Percentiles rank a stretch among this genome's conserved stretches.
These are phyloP conservation scores for Pythium vanterpoolii DNA, from an alignment of 352 stramenopile species.

Conservation along the genomic window DNA sequence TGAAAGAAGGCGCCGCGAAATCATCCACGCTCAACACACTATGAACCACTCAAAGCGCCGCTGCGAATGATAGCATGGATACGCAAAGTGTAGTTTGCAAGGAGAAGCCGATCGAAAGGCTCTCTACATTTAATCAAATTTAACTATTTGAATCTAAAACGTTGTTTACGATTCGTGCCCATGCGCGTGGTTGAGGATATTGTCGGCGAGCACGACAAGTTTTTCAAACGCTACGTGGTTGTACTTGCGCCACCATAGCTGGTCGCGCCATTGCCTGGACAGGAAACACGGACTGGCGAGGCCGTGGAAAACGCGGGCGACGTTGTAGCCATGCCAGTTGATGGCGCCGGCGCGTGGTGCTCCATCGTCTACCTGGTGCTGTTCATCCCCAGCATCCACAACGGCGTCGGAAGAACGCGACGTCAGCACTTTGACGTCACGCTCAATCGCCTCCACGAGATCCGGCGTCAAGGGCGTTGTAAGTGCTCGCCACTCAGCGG, in stretches of 20 bases:
- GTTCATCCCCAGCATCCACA: constrained; percentile 11
- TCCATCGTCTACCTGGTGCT: constrained; percentile 4
- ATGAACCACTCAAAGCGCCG: too few species aligned
- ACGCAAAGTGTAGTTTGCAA: too few species aligned
- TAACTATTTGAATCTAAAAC: too few species aligned
- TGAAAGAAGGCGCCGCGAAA: too few species aligned
- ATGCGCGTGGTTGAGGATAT: too few species aligned
- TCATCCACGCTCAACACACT: too few species aligned
- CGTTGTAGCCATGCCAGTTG: constrained; percentile 60
- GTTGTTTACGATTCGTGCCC: too few species aligned
- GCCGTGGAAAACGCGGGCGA: constrained; percentile 77
- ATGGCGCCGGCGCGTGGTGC: neutral
- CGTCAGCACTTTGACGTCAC: constrained; percentile 40
- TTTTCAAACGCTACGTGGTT: constrained; percentile 65
- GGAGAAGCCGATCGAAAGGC: too few species aligned
- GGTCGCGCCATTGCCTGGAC: constrained; percentile 53
- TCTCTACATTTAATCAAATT: too few species aligned
- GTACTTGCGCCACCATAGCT: constrained; percentile 67
- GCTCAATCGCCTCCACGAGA: constrained; percentile 53
- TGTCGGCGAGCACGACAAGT: constrained; percentile 58
- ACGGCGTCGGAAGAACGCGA: constrained; percentile 17
- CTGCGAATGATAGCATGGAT: too few species aligned
- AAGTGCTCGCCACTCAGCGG: constrained; percentile 37
- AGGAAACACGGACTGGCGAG: constrained; percentile 64
- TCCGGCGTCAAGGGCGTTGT: constrained; percentile 47